A percentile compares a stretch with the other conserved stretches of the same genome.
Conservation (phyloP, 257 asterid species). For the Gentiana macrophylla region DNA sequence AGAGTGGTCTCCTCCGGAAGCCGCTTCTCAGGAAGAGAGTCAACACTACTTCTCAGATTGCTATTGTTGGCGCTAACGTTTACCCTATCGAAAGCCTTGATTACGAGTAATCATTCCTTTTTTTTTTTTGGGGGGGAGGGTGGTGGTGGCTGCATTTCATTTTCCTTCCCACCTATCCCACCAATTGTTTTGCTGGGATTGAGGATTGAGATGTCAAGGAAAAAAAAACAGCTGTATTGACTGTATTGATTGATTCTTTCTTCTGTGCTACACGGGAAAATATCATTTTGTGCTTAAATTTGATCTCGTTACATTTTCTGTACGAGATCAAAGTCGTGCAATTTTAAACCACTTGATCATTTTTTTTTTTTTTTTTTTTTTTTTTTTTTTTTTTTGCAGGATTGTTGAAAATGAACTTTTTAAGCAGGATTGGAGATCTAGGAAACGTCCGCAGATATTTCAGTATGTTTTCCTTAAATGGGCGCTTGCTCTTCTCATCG, state of each 20-base stretch:
- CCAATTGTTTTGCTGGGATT: no score
- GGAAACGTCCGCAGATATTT: constrained; percentile 57
- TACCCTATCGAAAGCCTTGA: constrained; percentile 78
- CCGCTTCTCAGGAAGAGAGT: constrained; percentile 49
- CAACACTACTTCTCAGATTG: constrained; percentile 77
- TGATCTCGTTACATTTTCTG: not conserved
- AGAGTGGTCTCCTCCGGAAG: constrained; percentile 20
- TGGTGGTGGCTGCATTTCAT: no score
- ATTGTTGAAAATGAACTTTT: constrained; percentile 73
- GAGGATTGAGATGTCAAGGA: no score
- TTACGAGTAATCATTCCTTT: constrained; percentile 41
- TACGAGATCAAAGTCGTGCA: not conserved
- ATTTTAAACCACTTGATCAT: no score
- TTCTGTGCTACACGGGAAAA: no score
- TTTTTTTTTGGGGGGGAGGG: no score
- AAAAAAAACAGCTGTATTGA: no score
- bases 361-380: not conserved
- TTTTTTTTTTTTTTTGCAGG: constrained; percentile 30
- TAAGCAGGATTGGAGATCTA: constrained; percentile 90
- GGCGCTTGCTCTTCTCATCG: constrained; percentile 85
- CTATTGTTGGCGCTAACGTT: constrained; percentile 58
- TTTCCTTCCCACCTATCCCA: no score
- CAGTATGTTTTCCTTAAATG: constrained; percentile 79
- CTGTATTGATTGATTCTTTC: no score
- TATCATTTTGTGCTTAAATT: no score